Evolutionary conservation across 805 yeast species (phyloP).

Genomic region (Cyberlindnera subsufficiens): DNA sequence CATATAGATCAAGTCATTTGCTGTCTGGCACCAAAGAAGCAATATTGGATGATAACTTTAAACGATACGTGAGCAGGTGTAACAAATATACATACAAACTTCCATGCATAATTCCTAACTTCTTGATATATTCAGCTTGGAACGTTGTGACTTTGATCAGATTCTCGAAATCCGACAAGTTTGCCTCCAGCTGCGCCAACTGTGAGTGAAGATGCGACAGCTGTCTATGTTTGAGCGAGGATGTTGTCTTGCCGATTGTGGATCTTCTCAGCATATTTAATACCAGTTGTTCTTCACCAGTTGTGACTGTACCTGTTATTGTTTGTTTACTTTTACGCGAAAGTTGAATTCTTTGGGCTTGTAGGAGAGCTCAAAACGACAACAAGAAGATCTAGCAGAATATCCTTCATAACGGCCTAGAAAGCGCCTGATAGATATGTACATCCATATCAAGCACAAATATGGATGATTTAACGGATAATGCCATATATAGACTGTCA

Average conservation of each 20-base stretch:
- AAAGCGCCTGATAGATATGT: no score
- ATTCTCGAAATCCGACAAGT: slow-evolving; percentile 46
- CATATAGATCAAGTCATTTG: no score
- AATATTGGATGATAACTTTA: not conserved
- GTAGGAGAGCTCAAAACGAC: no score
- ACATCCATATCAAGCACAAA: no score
- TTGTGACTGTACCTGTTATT: not conserved
- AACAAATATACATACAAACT: slow-evolving; percentile 27
- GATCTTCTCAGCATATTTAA: slow-evolving; percentile 15
- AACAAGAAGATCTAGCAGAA: no score
- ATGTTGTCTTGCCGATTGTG: slow-evolving; percentile 10
- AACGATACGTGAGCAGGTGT: no score
- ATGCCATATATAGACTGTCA: no score
- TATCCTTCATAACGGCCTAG: no score
- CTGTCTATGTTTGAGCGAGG: slow-evolving; percentile 35
- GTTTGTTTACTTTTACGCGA: slow-evolving; percentile 1
- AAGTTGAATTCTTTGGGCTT: no score
- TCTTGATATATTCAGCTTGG: slow-evolving; percentile 47
- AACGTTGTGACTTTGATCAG: slow-evolving; percentile 43
- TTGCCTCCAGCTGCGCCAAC: slow-evolving; percentile 51
- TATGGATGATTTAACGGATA: no score
- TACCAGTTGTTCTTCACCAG: no score
- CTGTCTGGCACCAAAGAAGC: no score
- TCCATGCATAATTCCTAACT: slow-evolving; percentile 53
- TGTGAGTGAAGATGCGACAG: slow-evolving; percentile 46